Percentiles rank a stretch among this genome's conserved stretches.
phyloP scores from a whole-genome alignment of 2,329 filamentous ascomycete genomes.

The Albifimbria verrucaria region DNA sequence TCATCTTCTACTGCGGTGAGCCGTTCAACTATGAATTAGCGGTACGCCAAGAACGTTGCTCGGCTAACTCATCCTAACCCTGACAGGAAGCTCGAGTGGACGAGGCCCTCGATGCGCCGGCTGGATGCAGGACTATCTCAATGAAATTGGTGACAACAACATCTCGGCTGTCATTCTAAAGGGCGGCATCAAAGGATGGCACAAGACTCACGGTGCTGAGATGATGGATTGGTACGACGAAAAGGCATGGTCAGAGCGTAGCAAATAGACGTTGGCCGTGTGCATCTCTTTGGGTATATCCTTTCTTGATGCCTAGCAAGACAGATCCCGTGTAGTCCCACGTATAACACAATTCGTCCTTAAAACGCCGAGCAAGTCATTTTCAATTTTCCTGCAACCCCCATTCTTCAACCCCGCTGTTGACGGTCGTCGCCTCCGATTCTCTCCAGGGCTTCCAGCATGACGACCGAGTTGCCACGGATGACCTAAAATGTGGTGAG shows the following conservation, averaged over 20 bases:
- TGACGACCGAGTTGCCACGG: constrained; percentile 95
- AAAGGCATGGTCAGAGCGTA: constrained; percentile 27
- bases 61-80: background rate
- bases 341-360: constrained; percentile 19
- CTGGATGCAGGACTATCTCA: constrained; percentile 56
- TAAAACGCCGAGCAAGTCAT: constrained; percentile 31
- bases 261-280: constrained; percentile 15
- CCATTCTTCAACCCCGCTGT: constrained; percentile 20
- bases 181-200: constrained; percentile 56
- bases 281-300: constrained; percentile 14
- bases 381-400: constrained; percentile 14
- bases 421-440: constrained; percentile 60
- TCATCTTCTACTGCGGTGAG: constrained; percentile 56
- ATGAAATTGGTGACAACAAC: constrained; percentile 37
- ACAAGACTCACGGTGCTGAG: constrained; percentile 41
- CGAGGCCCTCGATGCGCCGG: constrained; percentile 50
- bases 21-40: background rate
- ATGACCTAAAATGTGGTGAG: constrained; percentile 63
- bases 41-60: background rate
- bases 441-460: constrained; percentile 81
- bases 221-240: constrained; percentile 51
- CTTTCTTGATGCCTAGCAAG: constrained; percentile 28
- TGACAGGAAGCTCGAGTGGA: constrained; percentile 45
- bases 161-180: constrained; percentile 45
- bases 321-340: constrained; percentile 17